These are phyloP conservation scores for Drechslerella stenobrocha DNA, from an alignment of 2,329 filamentous ascomycete species.

Conservation along the genomic window DNA sequence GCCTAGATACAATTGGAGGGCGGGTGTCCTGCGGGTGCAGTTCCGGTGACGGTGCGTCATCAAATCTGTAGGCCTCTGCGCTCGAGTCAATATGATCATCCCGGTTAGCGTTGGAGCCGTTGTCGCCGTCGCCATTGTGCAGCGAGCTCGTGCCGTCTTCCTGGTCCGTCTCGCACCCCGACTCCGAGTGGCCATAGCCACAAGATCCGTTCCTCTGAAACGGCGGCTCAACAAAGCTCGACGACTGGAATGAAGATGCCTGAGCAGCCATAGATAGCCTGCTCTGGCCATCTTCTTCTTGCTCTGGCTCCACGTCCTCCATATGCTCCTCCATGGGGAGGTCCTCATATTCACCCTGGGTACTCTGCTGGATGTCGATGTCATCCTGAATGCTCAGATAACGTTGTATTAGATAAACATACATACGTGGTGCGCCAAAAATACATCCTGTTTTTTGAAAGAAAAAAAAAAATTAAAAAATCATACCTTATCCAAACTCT, in stretches of 20 bases:
- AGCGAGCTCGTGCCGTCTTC: background rate
- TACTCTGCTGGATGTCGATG: conserved; percentile 10
- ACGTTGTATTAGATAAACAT: conserved; percentile 23
- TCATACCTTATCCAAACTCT: conserved; percentile 37
- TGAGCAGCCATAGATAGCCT: conserved; percentile 4
- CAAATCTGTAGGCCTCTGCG: conserved; percentile 31
- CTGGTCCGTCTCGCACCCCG: conserved; percentile 15
- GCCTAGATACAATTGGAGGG: conserved; percentile 11
- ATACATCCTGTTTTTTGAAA: conserved; percentile 18
- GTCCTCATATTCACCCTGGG: conserved; percentile 23
- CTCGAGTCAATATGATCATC: conserved; percentile 21
- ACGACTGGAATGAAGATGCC: conserved; percentile 22
- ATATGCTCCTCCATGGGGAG: conserved; percentile 19
- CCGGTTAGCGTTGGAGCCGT: background rate
- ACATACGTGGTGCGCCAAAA: conserved; percentile 11
- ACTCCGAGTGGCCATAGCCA: conserved; percentile 29
- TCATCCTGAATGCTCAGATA: conserved; percentile 24
- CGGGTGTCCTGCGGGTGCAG: background rate
- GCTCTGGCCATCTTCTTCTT: conserved; percentile 8
- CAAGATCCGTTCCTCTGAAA: conserved; percentile 41
- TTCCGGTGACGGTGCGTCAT: conserved; percentile 14
- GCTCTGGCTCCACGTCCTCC: conserved; percentile 6
- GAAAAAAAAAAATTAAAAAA: too few relatives aligned
- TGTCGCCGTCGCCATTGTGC: background rate
- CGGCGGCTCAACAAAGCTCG: conserved; percentile 33